Evolutionary conservation across 1,284 basidiomycete species (phyloP), one percentile per base, ranked within the genome.

Genomic region (Mycosarcoma maydis): DNA sequence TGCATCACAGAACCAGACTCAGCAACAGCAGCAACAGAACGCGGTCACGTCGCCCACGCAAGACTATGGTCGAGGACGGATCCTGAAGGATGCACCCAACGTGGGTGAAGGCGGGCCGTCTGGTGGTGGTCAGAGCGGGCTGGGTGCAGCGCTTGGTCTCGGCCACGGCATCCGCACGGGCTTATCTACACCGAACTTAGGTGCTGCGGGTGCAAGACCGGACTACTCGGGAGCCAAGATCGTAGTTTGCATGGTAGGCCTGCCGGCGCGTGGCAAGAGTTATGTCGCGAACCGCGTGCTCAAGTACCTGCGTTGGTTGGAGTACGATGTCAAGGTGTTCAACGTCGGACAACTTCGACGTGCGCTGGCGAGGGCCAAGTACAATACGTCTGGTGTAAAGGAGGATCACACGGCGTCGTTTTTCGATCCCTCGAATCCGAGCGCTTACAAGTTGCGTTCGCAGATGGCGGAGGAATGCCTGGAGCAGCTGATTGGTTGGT

Each of bases 221-320:
- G 96, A 98, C 81, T 98, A 98, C 76, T 95, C 92, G 4, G 94
- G 97, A 78, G 92, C 92, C 42, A 98, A 98, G 87, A 97, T 99
- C 73, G 94, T 99, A 8, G 88, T 98, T 6, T 95, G 95, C 4
- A 98, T 98, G 92, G 95, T 94, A 17, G 80, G 80, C 23, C 70
- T 81, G 33, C 80, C 80, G 1, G 80, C 80, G 10, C 62, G 80
- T 16, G 80, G 80, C 54, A 81, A 81, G 67, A 74, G 71, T 45
- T 81, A 80, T 34, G 73, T 81, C 17, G 76, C 74, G 50, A 81
- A 81, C 59, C 80, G 78, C 45, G 76, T 81, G 37, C 78, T 81
- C 76, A 72, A 80, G 32, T 81, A 80, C 34, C 64, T 81, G 6
- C 60, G 73, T 46, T 99, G 96, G 96, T 87, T 98, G 41, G 96